Evolutionary conservation across 2,329 filamentous ascomycete species (phyloP), one percentile per base, ranked within the genome.

Genomic region (Biscogniauxia mediterranea): DNA sequence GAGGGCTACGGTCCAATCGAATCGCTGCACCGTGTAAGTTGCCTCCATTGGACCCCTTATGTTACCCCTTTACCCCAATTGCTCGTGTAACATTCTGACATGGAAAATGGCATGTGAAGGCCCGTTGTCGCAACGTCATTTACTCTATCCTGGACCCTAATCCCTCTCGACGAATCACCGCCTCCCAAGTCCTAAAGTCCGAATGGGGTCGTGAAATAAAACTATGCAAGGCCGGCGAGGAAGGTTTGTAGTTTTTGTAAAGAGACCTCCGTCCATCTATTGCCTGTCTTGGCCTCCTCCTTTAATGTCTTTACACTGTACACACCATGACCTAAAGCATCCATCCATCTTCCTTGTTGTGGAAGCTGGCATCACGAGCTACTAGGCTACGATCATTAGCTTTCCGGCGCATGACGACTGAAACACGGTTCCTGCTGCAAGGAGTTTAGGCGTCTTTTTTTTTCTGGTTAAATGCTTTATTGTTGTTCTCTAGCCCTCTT

Each of bases 201-300:
- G 95, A 99, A 80, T 99, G 95, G 95, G 93, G 95, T 68, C 91
- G 95, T 69, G 94, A 97, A 77, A 97, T 98, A 78, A 96, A 93
- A 79, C 85, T 98, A 61, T 99, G 95, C 81, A 95, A 93, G 78
- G 94, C 95, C 63, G 95, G 94, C 68, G 92, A 98, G 78, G 93
- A 98, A 83, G 95, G 95, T 61, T 89, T 96, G 71, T 97, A 84
- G 67, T 8, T 32, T 32, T 46, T 1, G 2, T n/a, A 59, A 11
- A 50, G 55, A 46, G 53, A 42, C 56, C 60, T 57, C 46, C 21
- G 32, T 51, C 23, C 60, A 25, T 54, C 51, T 53, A 56, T 54
- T 20, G 55, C 7, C 28, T 4, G 7, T 46, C 38, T 46, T 46
- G 5, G 38, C 38, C 38, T n/a, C 38, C 59, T 61, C 52, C 55